Base-by-base conservation (phyloP, 306 rosid species). In the Macrotyloma uniflorum region DNA sequence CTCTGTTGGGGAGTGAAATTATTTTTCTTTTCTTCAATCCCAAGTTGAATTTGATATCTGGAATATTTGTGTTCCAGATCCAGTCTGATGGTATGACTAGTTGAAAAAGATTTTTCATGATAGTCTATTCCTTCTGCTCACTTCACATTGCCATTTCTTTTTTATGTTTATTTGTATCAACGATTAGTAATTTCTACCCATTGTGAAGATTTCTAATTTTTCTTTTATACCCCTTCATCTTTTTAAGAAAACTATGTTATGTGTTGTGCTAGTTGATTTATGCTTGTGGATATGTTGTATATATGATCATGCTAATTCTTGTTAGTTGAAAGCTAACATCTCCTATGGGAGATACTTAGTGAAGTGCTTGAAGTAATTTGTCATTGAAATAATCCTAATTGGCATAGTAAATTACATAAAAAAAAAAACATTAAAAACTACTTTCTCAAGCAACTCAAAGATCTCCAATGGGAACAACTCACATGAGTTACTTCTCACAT, bases 11-110 rank as follows among this genome's bases (percentile, higher is more conserved):
- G 72, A 77, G 10, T 67, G 43, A 47, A 15, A 53, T 59, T 38
- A 14, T 16, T 22, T 28, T 11, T 23, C 4, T 19, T 38, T 38
- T 5, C 57, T 20, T 5, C 36, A 67, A 20, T 47, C 19, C 30
- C 35, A 42, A 73, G 50, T 71, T 14, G 33, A 46, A 14, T 64
- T 55, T 33, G 51, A 32, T 54, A 43, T 71, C n/a, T 28, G 28
- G 42, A 53, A 42, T n/a, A 22, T 76, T 51, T 24, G 16, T 72
- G 76, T 30, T 72, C 4, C 42, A 72, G 72, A 13, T 65, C 47
- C 42, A 20, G 62, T 70, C 80, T 55, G 8, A 33, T 64, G 14
- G 12, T 24, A 71, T 42, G 28, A 53, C 51, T 3, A 51, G 33
- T 57, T 54, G 63, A 15, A 32, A 73, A 33, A 63, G 5, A 59